These are phyloP conservation scores for Psilocybe azurescens DNA, from an alignment of 768 basidiomycete species.

Conservation along the genomic window DNA sequence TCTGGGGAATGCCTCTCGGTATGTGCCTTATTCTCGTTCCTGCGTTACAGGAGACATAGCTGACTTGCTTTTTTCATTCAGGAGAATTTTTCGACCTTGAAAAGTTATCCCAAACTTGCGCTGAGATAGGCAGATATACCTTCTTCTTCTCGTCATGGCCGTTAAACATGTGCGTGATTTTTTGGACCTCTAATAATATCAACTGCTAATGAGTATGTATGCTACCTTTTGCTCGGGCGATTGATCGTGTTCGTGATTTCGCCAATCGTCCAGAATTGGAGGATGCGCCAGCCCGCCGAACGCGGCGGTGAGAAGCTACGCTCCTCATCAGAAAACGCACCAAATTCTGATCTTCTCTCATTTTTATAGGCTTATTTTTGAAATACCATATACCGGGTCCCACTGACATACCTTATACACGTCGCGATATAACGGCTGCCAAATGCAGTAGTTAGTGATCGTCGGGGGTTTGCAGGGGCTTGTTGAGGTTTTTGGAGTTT, in stretches of 20 bases:
- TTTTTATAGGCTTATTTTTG: slow-evolving; percentile 6
- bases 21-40: slow-evolving; percentile 1
- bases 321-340: not conserved
- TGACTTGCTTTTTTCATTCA: slow-evolving; percentile 22
- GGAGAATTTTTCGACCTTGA: slow-evolving; percentile 80
- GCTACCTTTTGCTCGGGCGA: not conserved
- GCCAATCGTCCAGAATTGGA: slow-evolving; percentile 49
- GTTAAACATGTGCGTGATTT: slow-evolving; percentile 60
- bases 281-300: slow-evolving; percentile 76
- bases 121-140: slow-evolving; percentile 63
- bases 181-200: not conserved
- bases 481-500: too few species aligned
- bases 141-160: slow-evolving; percentile 84
- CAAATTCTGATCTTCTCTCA: not conserved
- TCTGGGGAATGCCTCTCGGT: slow-evolving; percentile 82
- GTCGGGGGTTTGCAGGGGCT: too few species aligned
- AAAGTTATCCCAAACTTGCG: slow-evolving; percentile 59
- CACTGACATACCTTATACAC: too few species aligned
- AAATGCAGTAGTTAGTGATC: too few species aligned
- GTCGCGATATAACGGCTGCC: too few species aligned
- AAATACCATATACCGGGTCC: too few species aligned
- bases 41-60: slow-evolving; percentile 7
- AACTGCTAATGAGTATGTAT: slow-evolving; percentile 4
- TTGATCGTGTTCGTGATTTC: not conserved
- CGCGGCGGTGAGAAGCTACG: slow-evolving; percentile 58